A percentile compares a stretch with the other conserved stretches of the same genome.
Conservation (phyloP, 2,329 filamentous ascomycete genomes). For the Aspergillus fischeri region DNA sequence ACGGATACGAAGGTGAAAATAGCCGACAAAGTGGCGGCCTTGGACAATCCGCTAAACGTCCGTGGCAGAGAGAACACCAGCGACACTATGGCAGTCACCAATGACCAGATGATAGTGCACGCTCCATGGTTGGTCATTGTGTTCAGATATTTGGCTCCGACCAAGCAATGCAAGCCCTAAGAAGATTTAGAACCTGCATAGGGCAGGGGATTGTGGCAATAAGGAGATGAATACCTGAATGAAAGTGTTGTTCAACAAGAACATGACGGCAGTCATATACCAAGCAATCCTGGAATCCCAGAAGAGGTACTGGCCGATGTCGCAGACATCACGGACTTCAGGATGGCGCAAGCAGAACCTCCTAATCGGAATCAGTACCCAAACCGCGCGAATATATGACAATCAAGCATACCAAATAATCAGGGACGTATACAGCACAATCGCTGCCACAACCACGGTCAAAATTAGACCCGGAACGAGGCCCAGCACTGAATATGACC, state of each 20-base stretch:
- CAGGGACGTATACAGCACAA: constrained; percentile 80
- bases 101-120: constrained; percentile 76
- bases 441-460: constrained; percentile 69
- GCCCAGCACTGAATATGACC: constrained; percentile 83
- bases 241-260: constrained; percentile 89
- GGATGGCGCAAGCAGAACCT: constrained; percentile 88
- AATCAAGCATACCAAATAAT: constrained; percentile 52
- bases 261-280: constrained; percentile 73
- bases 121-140: constrained; percentile 71
- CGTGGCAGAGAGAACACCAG: constrained; percentile 77
- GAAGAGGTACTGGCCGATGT: constrained; percentile 93
- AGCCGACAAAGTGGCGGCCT: constrained; percentile 73
- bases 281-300: constrained; percentile 74
- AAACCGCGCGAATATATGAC: constrained; percentile 2
- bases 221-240: constrained; percentile 56
- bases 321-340: constrained; percentile 86
- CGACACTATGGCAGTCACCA: constrained; percentile 69
- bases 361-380: constrained; percentile 49
- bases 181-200: neutral
- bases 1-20: constrained; percentile 89
- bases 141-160: constrained; percentile 83
- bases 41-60: constrained; percentile 76
- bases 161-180: constrained; percentile 73
- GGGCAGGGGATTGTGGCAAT: neutral
- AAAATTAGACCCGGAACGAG: constrained; percentile 82